phyloP scores from a whole-genome alignment of 176 grass and related monocot genomes.

The Ensete glaucum region DNA sequence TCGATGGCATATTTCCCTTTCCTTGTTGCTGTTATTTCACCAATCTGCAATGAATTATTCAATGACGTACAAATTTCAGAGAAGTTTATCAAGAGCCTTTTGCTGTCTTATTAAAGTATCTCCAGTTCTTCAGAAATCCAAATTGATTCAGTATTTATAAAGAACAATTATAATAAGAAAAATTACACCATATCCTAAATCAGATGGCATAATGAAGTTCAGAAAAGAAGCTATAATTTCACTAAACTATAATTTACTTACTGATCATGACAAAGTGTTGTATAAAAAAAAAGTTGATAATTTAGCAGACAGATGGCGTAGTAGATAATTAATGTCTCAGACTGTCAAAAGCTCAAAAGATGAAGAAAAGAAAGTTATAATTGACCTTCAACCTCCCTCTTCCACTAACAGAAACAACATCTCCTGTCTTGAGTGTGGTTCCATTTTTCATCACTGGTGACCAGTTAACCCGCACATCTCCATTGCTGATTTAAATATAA shows the following conservation, averaged over 20 bases:
- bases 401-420: conserved; percentile 81
- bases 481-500: conserved; percentile 44
- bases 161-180: no score
- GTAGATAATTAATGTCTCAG: not conserved
- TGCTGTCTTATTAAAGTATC: not conserved
- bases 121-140: not conserved
- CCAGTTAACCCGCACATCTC: conserved; percentile 91
- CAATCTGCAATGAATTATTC: conserved; percentile 50
- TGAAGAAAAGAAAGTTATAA: not conserved
- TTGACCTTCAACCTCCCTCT: conserved; percentile 83
- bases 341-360: not conserved
- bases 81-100: not conserved
- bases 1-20: conserved; percentile 88
- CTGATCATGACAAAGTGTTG: not conserved
- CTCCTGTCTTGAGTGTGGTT: conserved; percentile 60
- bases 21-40: conserved; percentile 57
- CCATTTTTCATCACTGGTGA: conserved; percentile 72
- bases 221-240: not conserved
- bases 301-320: not conserved
- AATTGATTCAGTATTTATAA: not conserved
- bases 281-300: not conserved
- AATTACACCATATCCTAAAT: no score
- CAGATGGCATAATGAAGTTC: no score
- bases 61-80: conserved; percentile 11
- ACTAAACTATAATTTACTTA: not conserved